Percentiles rank a stretch among this genome's conserved stretches.
These are phyloP conservation scores for Solanum boliviense DNA, from an alignment of 257 asterid genomes.

Conservation along the genomic window DNA sequence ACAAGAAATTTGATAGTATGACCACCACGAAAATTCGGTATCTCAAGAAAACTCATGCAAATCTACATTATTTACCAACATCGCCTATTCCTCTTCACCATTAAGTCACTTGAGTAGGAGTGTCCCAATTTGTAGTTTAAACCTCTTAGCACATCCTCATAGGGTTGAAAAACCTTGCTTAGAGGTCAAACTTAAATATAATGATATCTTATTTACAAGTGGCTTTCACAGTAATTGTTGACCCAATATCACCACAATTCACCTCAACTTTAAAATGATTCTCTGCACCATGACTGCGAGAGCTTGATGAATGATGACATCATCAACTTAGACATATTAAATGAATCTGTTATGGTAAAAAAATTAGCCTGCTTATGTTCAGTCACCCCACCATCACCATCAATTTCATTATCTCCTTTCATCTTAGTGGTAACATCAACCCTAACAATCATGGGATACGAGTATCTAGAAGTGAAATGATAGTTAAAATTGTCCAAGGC, in stretches of 20 bases:
- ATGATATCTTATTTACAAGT: conserved; percentile 54
- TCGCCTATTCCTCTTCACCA: conserved; percentile 88
- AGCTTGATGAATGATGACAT: conserved; percentile 53
- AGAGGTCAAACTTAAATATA: conserved; percentile 57
- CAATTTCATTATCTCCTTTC: conserved; percentile 4
- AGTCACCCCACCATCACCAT: conserved; percentile 12
- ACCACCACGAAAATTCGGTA: conserved; percentile 40
- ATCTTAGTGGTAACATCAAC: conserved; percentile 14
- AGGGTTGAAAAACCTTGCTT: conserved; percentile 41
- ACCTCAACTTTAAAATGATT: conserved; percentile 14
- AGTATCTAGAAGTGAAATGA: conserved; percentile 15
- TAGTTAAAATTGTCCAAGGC: conserved; percentile 13
- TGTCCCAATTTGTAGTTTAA: conserved; percentile 45
- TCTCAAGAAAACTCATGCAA: conserved; percentile 60
- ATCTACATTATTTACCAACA: conserved; percentile 76
- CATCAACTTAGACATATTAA: conserved; percentile 44
- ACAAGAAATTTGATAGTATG: conserved; percentile 50
- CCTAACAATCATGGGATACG: conserved; percentile 15
- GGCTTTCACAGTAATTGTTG: conserved; percentile 50
- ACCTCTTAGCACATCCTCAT: conserved; percentile 63
- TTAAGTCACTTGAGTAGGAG: conserved; percentile 81
- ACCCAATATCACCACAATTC: conserved; percentile 29
- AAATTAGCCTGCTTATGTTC: conserved; percentile 31
- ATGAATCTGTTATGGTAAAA: conserved; percentile 44
- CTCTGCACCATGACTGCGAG: conserved; percentile 22